Evolutionary conservation across 2,329 filamentous ascomycete genomes (phyloP), one percentile per base, ranked within the genome.

Genomic region (Cladophialophora carrionii): DNA sequence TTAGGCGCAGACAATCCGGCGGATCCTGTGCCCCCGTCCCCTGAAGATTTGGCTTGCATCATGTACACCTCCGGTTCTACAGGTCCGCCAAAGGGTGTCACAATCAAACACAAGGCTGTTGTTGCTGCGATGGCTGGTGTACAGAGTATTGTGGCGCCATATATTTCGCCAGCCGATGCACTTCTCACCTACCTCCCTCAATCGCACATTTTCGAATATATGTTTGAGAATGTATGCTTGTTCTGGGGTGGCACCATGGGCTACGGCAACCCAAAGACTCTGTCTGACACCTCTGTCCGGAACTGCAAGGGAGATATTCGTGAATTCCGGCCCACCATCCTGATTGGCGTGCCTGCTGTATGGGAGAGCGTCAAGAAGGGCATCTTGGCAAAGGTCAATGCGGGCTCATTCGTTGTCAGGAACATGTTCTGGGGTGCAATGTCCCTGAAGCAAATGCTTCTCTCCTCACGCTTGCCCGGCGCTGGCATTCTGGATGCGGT

Each of bases 311-410:
- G 95, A 72, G 95, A 99, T 73, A 96, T 99, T 79, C 90, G 90
- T 66, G 93, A 97, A 74, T 90, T 98, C 76, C 86, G 85, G 72
- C 95, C 95, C 0, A 96, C 92, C 1, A 85, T 97, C 75, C 85
- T 99, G 76, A 90, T 97, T 46, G 95, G 95, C 76, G 95, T 99
- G 2, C 95, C 95, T 1, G 93, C 96, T 64, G 90, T 99, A 34
- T 99, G 94, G 93, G 95, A 99, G 80, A 93, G 91, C 1, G 90
- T 99, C 73, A 94, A 92, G 83, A 99, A 99, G 83, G 95, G 95
- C 61, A 90, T 99, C 73, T 82, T 94, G 69, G 80, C 82, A 72
- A 92, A 92, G 78, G 88, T 98, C 66, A 89, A 90, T 74, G 81
- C 84, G 64, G 85, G 89, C 67, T 88, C 88, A 73, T 78, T 84